Conservation (phyloP, 1,284 basidiomycete genomes). For the Apiotrichum sp. region DNA sequence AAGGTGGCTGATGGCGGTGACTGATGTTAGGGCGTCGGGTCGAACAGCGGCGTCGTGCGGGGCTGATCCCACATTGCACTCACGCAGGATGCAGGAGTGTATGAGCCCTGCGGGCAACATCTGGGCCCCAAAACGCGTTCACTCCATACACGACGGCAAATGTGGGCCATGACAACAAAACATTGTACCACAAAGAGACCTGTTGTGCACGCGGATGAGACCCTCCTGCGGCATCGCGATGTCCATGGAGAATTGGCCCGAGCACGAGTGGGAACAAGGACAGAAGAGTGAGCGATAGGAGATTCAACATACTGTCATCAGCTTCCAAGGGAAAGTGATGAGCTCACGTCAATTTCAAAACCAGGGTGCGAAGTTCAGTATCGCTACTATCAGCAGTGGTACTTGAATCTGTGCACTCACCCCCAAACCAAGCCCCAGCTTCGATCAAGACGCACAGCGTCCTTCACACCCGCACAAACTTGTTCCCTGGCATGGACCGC, state of each 20-base stretch:
- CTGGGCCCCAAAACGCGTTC: constrained; percentile 44
- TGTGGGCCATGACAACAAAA: constrained; percentile 43
- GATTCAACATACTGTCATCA: constrained; percentile 41
- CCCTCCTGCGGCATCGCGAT: constrained; percentile 2
- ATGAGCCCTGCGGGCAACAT: constrained; percentile 41
- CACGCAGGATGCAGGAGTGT: constrained; percentile 39
- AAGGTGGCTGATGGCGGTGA: constrained; percentile 38
- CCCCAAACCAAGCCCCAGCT: constrained; percentile 40
- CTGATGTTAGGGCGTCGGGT: constrained; percentile 22
- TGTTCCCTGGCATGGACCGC: constrained; percentile 16
- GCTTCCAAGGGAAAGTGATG: neutral
- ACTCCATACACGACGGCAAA: constrained; percentile 45
- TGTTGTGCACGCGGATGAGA: constrained; percentile 19
- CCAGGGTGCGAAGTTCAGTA: constrained; percentile 38
- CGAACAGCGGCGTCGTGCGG: too few relatives aligned
- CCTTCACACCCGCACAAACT: constrained; percentile 21
- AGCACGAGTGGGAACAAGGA: constrained; percentile 41
- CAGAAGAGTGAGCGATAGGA: constrained; percentile 40
- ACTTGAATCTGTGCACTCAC: constrained; percentile 22
- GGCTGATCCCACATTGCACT: too few relatives aligned
- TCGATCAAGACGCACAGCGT: constrained; percentile 33
- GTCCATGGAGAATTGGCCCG: constrained; percentile 24
- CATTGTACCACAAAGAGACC: constrained; percentile 44
- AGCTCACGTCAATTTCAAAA: constrained; percentile 42
- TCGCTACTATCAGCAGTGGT: constrained; percentile 32